Conservation (phyloP, 257 asterid genomes). For the Ligustrum vulgare region DNA sequence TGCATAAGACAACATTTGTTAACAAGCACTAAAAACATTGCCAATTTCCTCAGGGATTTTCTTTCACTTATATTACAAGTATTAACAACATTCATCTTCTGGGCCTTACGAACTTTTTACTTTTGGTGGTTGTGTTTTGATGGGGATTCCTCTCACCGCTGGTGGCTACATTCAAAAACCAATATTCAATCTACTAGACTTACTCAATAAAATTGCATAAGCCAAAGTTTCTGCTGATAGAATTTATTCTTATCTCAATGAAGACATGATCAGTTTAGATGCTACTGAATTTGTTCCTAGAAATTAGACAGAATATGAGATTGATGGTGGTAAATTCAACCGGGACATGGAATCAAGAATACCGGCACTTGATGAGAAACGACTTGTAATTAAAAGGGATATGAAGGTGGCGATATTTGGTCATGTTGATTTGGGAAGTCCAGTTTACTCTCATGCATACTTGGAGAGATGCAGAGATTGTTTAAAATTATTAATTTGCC, state of each 20-base stretch:
- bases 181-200: slow-evolving; percentile 82
- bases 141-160: slow-evolving; percentile 92
- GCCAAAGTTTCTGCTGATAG: slow-evolving; percentile 92
- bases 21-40: too few relatives aligned
- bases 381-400: slow-evolving; percentile 64
- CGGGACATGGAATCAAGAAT: slow-evolving; percentile 54
- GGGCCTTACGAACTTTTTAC: slow-evolving; percentile 95
- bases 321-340: slow-evolving; percentile 63
- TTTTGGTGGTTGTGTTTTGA: slow-evolving; percentile 76
- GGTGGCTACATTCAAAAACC: slow-evolving; percentile 95
- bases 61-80: slow-evolving; percentile 67
- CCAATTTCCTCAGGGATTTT: too few relatives aligned
- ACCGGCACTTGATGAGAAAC: slow-evolving; percentile 51
- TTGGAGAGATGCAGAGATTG: slow-evolving; percentile 84
- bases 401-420: slow-evolving; percentile 96
- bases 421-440: slow-evolving; percentile 95
- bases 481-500: too few relatives aligned
- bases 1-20: slow-evolving; percentile 15
- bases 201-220: slow-evolving; percentile 78
- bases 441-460: slow-evolving; percentile 78
- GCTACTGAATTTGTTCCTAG: slow-evolving; percentile 50
- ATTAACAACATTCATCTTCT: slow-evolving; percentile 65
- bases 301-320: slow-evolving; percentile 44
- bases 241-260: slow-evolving; percentile 70
- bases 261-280: slow-evolving; percentile 65